phyloP scores from a whole-genome alignment of 352 stramenopile genomes.

The Phytopythium aichiense region DNA sequence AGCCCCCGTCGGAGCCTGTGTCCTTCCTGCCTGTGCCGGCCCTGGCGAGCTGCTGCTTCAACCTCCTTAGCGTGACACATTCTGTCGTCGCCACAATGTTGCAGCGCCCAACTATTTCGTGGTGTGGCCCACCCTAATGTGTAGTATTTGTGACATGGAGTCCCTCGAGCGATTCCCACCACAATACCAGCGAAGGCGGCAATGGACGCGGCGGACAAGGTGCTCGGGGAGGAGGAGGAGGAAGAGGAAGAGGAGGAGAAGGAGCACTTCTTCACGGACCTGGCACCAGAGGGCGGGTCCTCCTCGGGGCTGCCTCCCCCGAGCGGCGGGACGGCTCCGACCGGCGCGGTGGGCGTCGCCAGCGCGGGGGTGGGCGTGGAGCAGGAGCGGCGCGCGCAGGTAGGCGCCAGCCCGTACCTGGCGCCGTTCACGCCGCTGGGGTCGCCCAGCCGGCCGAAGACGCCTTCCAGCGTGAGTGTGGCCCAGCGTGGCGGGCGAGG shows the following conservation, averaged over 20 bases:
- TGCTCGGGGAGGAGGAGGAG: constrained; percentile 15
- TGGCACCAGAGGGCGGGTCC: constrained; percentile 3
- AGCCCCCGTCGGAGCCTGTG: too few relatives aligned
- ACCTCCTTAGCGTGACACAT: too few relatives aligned
- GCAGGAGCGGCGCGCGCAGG: constrained; percentile 55
- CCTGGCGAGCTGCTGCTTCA: too few relatives aligned
- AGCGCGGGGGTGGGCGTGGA: constrained; percentile 17
- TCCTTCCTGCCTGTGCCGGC: too few relatives aligned
- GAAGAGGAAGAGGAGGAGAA: constrained; percentile 29
- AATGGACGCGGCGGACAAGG: constrained; percentile 22
- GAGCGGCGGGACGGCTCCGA: not conserved
- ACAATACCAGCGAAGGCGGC: not conserved
- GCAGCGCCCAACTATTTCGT: too few relatives aligned
- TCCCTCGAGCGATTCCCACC: too few relatives aligned
- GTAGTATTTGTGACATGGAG: too few relatives aligned
- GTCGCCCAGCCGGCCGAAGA: constrained; percentile 52
- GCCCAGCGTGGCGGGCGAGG: constrained; percentile 12
- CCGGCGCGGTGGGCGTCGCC: constrained; percentile 8
- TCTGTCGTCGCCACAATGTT: too few relatives aligned
- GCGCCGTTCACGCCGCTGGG: constrained; percentile 65
- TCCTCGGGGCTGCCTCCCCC: not conserved
- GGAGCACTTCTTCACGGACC: constrained; percentile 29
- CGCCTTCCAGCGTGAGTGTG: constrained; percentile 32
- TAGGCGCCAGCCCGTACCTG: constrained; percentile 59
- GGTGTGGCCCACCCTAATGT: too few relatives aligned